These are phyloP conservation scores for Didymella keratinophila DNA, from an alignment of 2,329 filamentous ascomycete genomes.

Conservation along the genomic window DNA sequence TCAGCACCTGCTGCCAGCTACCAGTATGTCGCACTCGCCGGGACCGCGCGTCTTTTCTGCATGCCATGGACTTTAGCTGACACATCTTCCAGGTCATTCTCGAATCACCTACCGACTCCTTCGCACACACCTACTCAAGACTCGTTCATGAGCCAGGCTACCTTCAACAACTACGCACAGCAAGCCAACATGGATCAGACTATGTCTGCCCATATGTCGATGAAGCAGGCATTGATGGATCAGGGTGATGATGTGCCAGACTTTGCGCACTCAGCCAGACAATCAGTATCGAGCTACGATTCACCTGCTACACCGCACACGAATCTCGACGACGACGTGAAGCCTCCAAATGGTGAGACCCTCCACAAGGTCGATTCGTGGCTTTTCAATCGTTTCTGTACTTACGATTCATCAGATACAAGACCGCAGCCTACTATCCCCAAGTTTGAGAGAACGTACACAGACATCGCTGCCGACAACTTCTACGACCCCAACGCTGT, in stretches of 20 bases:
- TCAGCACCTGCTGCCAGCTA: conserved; percentile 41
- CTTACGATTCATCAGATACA: conserved; percentile 64
- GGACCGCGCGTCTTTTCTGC: conserved; percentile 25
- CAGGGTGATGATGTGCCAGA: conserved; percentile 60
- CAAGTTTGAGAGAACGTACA: conserved; percentile 85
- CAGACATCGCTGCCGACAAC: conserved; percentile 84
- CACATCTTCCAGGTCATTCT: conserved; percentile 52
- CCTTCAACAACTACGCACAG: conserved; percentile 57
- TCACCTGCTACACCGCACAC: conserved; percentile 69
- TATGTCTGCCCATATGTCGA: conserved; percentile 64
- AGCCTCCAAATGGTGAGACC: conserved; percentile 64
- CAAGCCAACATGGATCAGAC: conserved; percentile 53
- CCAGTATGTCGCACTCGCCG: conserved; percentile 56
- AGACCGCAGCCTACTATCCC: conserved; percentile 59
- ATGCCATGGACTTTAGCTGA: conserved; percentile 39
- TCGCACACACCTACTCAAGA: conserved; percentile 63
- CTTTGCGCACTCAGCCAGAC: conserved; percentile 62
- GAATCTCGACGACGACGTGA: conserved; percentile 62
- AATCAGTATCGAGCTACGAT: conserved; percentile 67
- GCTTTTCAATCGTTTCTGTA: conserved; percentile 73
- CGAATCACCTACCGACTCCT: conserved; percentile 63
- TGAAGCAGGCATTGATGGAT: conserved; percentile 66
- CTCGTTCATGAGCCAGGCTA: conserved; percentile 56
- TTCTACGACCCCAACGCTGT: conserved; percentile 78
- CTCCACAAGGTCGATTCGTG: conserved; percentile 52